Conservation (phyloP, 345 rosid genomes). For the Boechera stricta region DNA sequence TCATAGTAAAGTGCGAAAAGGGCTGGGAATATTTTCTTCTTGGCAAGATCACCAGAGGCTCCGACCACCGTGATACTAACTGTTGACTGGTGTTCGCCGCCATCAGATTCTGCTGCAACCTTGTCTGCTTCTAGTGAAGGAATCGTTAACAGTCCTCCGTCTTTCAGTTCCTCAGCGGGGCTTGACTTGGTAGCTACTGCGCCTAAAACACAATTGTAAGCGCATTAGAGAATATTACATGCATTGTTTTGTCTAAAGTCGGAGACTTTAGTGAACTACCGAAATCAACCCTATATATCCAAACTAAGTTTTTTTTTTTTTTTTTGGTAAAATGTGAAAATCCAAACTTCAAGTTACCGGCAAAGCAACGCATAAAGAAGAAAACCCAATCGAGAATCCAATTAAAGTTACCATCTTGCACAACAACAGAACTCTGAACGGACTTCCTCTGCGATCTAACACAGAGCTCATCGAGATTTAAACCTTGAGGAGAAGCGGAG, state of each 20-base stretch:
- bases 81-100: constrained; percentile 52
- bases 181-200: constrained; percentile 56
- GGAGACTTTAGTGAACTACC: neutral
- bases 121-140: constrained; percentile 51
- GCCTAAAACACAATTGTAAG: constrained; percentile 48
- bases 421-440: constrained; percentile 46
- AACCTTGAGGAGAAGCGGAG: constrained; percentile 34
- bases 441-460: constrained; percentile 50
- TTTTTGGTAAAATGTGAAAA: too few relatives aligned
- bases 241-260: neutral
- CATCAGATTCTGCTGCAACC: constrained; percentile 49
- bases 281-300: neutral
- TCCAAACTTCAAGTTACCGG: neutral
- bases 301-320: neutral
- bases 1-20: constrained; percentile 97
- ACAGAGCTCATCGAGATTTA: constrained; percentile 46
- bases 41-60: constrained; percentile 99
- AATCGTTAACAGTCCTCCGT: constrained; percentile 48
- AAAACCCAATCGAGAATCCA: constrained; percentile 19
- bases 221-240: neutral
- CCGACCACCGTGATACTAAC: constrained; percentile 95
- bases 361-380: constrained; percentile 13
- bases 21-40: constrained; percentile 98
- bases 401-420: constrained; percentile 56
- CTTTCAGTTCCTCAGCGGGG: constrained; percentile 45